Evolutionary conservation across 176 grass and related monocot species (phyloP), one percentile per base, ranked within the genome.

Genomic region (Poa pratensis): DNA sequence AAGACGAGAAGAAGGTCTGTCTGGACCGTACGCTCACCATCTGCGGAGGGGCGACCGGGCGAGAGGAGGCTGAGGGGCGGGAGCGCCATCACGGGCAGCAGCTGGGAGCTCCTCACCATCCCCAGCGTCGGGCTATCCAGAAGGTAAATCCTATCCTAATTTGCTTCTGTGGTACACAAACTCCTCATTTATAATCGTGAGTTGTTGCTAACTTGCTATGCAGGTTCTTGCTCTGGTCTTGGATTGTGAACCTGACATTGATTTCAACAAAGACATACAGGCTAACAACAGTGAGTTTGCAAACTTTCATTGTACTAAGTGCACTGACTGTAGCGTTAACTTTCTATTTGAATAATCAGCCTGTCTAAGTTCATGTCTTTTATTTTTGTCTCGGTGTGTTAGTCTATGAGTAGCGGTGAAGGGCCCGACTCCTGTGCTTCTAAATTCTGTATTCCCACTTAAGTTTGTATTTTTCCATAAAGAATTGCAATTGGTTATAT

Each of bases 211-310:
- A 49, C 46, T 49, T 49, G 46, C 73, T 92, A 69, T 78, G 32
- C 84, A 99, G 96, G 94, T 94, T 69, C 94, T 91, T 60, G 96
- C 96, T 88, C 80, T 96, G 30, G 72, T 99, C 70, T 73, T 99
- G 75, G 96, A 99, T 89, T 99, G 94, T 86, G 96, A 99, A 86
- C 88, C 91, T 27, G 91, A 96, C 77, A 99, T 99, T 89, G 91
- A 99, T 88, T 96, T 99, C 86, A 94, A 80, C 83, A 94, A 74
- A 86, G 94, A 96, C 65, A 78, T 86, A 79, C 91, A 94, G 86
- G 96, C 91, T n/a, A 99, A 86, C 87, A 77, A 60, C 81, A 91
- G 91, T 92, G 84, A 91, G 96, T 89, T 43, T 87, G 58, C 76
- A 20, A 19, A 66, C 8, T 17, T 80, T 86, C 5, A n/a, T 39